Conservation (phyloP, 768 basidiomycete genomes). For the Filobasidium wieringae region DNA sequence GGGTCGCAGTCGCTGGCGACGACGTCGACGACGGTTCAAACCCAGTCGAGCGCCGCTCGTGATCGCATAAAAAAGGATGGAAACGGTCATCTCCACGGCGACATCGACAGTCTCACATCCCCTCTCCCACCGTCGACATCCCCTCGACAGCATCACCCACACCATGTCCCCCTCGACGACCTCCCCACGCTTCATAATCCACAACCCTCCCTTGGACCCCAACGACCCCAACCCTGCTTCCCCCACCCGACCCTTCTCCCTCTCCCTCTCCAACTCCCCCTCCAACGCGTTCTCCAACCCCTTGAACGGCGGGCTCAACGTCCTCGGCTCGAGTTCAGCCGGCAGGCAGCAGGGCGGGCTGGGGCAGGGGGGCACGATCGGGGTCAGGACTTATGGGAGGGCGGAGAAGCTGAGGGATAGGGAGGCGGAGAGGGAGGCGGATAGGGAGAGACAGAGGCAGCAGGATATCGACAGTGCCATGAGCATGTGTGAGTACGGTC, state of each 20-base stretch:
- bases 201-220: neutral
- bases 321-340: no score
- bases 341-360: no score
- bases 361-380: neutral
- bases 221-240: neutral
- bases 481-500: slow-evolving; percentile 44
- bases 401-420: neutral
- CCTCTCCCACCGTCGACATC: no score
- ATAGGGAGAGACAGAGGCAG: slow-evolving; percentile 76
- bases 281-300: no score
- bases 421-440: slow-evolving; percentile 40
- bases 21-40: no score
- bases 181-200: neutral
- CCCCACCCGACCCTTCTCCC: neutral
- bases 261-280: neutral
- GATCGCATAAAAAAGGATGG: no score
- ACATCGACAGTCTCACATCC: no score
- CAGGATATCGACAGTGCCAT: slow-evolving; percentile 77
- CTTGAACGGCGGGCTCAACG: no score
- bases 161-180: neutral
- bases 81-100: no score
- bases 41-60: no score
- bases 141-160: no score
- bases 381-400: neutral
- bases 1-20: no score